Conservation (phyloP, 2,329 filamentous ascomycete genomes). For the Talaromyces sp. region DNA sequence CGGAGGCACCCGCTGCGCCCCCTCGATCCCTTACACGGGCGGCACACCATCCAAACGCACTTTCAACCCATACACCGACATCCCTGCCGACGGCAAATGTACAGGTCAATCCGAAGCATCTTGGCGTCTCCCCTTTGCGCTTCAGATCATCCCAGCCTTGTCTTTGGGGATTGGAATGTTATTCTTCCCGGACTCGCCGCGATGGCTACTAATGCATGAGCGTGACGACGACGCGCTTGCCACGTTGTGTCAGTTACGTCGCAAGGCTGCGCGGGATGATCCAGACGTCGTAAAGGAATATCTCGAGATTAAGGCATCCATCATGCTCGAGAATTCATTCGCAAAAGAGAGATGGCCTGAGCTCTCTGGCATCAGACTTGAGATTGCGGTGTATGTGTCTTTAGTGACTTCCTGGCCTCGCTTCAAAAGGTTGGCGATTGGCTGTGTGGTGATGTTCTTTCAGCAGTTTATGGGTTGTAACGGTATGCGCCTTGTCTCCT, state of each 20-base stretch:
- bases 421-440: constrained; percentile 38
- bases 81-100: constrained; percentile 43
- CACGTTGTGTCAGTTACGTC: constrained; percentile 48
- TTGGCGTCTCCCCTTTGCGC: constrained; percentile 47
- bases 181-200: constrained; percentile 56
- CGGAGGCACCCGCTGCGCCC: constrained; percentile 45
- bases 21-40: constrained; percentile 47
- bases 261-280: constrained; percentile 42
- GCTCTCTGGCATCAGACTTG: constrained; percentile 28
- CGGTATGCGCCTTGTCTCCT: constrained; percentile 24
- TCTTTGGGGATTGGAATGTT: constrained; percentile 39
- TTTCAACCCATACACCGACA: constrained; percentile 44
- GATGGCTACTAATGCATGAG: constrained; percentile 51
- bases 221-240: constrained; percentile 49
- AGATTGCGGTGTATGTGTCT: constrained; percentile 35
- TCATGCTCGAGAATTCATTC: constrained; percentile 36
- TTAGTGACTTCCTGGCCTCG: constrained; percentile 34
- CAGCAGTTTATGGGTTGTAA: constrained; percentile 50
- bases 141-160: constrained; percentile 45
- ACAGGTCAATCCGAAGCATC: constrained; percentile 48
- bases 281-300: constrained; percentile 49
- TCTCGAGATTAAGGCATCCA: constrained; percentile 48
- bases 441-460: constrained; percentile 41
- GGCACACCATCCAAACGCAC: constrained; percentile 35
- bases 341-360: constrained; percentile 28